phyloP scores from a whole-genome alignment of 257 asterid species.

The Penstemon eatonii region DNA sequence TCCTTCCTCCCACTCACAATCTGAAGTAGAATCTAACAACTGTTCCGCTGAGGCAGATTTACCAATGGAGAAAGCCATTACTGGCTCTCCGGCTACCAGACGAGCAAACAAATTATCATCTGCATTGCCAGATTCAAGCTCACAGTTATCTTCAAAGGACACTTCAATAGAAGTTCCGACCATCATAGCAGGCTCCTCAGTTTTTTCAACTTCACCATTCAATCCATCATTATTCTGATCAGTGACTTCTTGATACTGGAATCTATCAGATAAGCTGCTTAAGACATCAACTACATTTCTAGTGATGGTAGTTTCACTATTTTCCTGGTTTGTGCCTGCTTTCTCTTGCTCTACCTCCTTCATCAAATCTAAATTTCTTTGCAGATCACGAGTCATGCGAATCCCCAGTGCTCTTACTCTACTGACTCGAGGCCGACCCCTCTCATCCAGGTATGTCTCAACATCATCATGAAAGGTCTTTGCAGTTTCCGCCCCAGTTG shows the following conservation, averaged over 20 bases:
- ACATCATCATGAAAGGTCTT: constrained; percentile 56
- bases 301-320: constrained; percentile 24
- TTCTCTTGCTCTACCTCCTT: constrained; percentile 72
- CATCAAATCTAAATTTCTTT: constrained; percentile 91
- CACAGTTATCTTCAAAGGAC: constrained; percentile 63
- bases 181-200: constrained; percentile 28
- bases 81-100: constrained; percentile 71
- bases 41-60: constrained; percentile 36
- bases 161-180: constrained; percentile 69
- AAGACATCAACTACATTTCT: constrained; percentile 32
- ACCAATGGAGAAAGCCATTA: constrained; percentile 43
- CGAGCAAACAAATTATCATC: constrained; percentile 72
- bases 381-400: constrained; percentile 94
- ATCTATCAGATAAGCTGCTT: constrained; percentile 29
- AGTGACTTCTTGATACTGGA: constrained; percentile 34
- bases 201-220: constrained; percentile 33
- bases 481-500: constrained; percentile 48
- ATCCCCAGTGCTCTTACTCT: constrained; percentile 89
- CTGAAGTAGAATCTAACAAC: constrained; percentile 49
- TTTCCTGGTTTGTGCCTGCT: constrained; percentile 26
- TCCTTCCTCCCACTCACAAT: constrained; percentile 78
- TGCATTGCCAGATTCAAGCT: constrained; percentile 34
- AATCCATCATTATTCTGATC: constrained; percentile 32
- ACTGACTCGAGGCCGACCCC: constrained; percentile 83
- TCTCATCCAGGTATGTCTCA: constrained; percentile 87